Evolutionary conservation across 169 alveolate species (phyloP).

Genomic region (Plasmodium sp.): DNA sequence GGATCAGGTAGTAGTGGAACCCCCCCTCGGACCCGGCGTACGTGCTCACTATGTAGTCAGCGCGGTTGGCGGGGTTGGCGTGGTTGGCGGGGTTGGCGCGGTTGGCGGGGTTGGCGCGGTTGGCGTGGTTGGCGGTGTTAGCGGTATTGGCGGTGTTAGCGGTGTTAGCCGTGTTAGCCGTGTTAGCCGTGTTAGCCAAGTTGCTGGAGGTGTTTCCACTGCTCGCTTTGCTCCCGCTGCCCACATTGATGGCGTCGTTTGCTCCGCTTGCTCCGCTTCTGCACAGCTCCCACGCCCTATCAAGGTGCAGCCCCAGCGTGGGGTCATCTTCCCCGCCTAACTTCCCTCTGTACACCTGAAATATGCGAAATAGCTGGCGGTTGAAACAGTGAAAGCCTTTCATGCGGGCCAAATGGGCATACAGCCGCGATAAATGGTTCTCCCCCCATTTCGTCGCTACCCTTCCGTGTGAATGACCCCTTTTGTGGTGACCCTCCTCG

Average conservation of each 20-base stretch:
- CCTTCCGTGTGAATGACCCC: neutral
- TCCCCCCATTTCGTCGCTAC: neutral
- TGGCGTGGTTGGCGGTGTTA: too few species aligned
- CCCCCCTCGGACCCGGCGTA: neutral
- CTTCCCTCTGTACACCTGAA: neutral
- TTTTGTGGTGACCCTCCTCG: neutral
- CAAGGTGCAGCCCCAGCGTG: neutral
- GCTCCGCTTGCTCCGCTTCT: neutral
- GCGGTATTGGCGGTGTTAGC: neutral
- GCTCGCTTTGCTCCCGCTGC: neutral
- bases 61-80: neutral
- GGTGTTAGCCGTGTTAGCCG: neutral
- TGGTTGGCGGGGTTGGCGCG: neutral
- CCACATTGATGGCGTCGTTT: neutral
- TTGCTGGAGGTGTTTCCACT: too few species aligned
- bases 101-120: too few species aligned
- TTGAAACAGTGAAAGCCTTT: neutral
- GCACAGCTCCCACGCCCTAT: neutral
- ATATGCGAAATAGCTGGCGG: neutral
- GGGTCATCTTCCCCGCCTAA: neutral
- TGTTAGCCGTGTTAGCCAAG: neutral
- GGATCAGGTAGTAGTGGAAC: conserved; percentile 7
- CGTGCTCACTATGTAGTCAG: neutral
- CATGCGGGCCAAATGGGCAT: neutral
- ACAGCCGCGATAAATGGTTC: neutral